Base-by-base conservation (phyloP, 257 asterid species). In the Penstemon newberryi region DNA sequence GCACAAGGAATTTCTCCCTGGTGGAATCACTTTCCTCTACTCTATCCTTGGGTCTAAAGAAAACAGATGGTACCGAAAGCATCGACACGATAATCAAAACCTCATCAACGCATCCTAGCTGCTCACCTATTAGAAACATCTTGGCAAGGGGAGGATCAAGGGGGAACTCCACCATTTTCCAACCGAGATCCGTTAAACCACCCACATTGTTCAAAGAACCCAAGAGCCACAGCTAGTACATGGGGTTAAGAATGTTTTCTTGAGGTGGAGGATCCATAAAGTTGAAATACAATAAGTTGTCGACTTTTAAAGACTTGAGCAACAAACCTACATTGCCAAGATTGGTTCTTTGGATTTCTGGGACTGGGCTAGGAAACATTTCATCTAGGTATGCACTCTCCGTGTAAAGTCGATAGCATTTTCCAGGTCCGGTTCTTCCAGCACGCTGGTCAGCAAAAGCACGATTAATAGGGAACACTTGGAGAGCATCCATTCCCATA, bases 401-500 rank as follows among this genome's bases (percentile, higher is more conserved):
- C 0, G 96, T 87, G 46, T 82, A 92, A 45, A 92, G 89, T 0
- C 98, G 88, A 71, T 92, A 89, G 83, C 98, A 91, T 54, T 96
- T 89, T 8, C 98, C 96, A 0, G 98, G 96, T 60, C 96, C 96
- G 0, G 98, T 92, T 78, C 98, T 85, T 69, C 98, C 96, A 18
- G 98, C 96, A 46, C 96, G 94, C 75, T 91, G 96, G 70, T 91
- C 93, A 62, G 96, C 88, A 13, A 95, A 95, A 57, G 98, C 98
- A 8, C 93, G 98, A 75, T 95, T 91, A 19, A 77, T 87, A 10
- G 98, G 98, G 63, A 91, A 91, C 39, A 91, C 96, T 71, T 91
- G 98, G 69, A 91, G 93, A 47, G 98, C 96, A 77, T 91, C 98
- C 98, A 89, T 91, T 72, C 98, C 98, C 98, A 91, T 91, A 13